These are phyloP conservation scores for Stagonosporopsis vannaccii DNA, from an alignment of 2,329 filamentous ascomycete species.

Conservation along the genomic window DNA sequence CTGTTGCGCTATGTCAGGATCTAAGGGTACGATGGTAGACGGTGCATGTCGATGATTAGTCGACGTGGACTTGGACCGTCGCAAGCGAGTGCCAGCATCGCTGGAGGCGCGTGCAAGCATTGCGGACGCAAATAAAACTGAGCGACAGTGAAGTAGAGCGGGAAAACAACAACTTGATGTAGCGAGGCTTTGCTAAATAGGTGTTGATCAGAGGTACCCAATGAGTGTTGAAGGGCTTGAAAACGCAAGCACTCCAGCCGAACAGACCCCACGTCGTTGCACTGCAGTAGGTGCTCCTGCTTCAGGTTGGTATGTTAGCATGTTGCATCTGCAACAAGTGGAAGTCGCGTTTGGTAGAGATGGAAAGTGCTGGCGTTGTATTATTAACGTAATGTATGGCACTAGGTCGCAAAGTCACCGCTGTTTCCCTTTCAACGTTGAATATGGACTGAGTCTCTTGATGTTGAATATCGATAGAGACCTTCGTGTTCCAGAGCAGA, in stretches of 20 bases:
- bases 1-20: constrained; percentile 40
- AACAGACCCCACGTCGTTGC: neutral
- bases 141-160: constrained; percentile 22
- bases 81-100: constrained; percentile 47
- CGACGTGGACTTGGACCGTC: constrained; percentile 48
- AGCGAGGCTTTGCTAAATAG: constrained; percentile 32
- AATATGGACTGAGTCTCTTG: constrained; percentile 1
- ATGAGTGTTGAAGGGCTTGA: constrained; percentile 10
- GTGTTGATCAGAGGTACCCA: constrained; percentile 28
- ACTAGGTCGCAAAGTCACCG: neutral
- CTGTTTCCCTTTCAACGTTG: neutral
- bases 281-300: neutral
- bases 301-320: neutral
- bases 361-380: neutral
- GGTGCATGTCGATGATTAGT: constrained; percentile 37
- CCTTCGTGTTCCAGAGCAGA: constrained; percentile 21
- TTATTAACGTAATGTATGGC: neutral
- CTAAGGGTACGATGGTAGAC: constrained; percentile 26
- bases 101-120: constrained; percentile 49
- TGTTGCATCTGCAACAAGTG: neutral
- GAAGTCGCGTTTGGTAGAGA: neutral
- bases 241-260: neutral
- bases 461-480: constrained; percentile 10
- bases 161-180: constrained; percentile 29
- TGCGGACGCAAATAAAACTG: constrained; percentile 8